Base-by-base conservation (phyloP, 257 asterid species). In the Prunella vulgaris region DNA sequence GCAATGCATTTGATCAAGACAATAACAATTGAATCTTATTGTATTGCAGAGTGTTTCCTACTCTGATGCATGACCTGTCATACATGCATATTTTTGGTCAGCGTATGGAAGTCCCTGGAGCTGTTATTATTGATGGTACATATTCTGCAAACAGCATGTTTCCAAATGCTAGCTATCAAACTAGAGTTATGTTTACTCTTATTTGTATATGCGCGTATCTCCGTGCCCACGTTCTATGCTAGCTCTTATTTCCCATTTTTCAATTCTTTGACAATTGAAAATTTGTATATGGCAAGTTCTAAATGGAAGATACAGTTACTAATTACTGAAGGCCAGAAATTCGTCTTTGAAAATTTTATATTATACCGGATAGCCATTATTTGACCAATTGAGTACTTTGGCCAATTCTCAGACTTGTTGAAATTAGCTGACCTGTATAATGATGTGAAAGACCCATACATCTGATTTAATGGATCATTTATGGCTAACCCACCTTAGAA, bases 71-170 rank as follows among this genome's bases (percentile, higher is more conserved):
- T 7, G 99, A 94, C 67, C 79, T 91, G 69, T 86, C 97, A 32
- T 89, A 87, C 82, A 87, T 87, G 93, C 94, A 87, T 61, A 84
- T 89, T 25, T 91, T 81, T 81, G 92, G 95, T 75, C 96, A 86
- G 70, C 96, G 99, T 2, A 77, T 81, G 44, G 91, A 85, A 77
- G 87, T 84, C 38, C 95, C 97, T 32, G 97, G 99, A 53, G 92
- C 97, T 74, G 72, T 89, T 68, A 87, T 94, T 48, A 86, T 94
- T 71, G 99, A 94, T 60, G 97, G 97, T 90, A 79, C 59, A 84
- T 76, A 44, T 60, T 60, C 48, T 15, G 14, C 40, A 10, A 48
- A 28, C 74, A 32, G 20, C 28, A 21, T n/a, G 20, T 8, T 33
- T 37, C 30, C 35, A 17, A 35, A 8, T 25, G 12, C 40, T 28